These are phyloP conservation scores for Backusella tarrabulga DNA, from an alignment of 192 early-diverging fungal genomes.

Conservation along the genomic window DNA sequence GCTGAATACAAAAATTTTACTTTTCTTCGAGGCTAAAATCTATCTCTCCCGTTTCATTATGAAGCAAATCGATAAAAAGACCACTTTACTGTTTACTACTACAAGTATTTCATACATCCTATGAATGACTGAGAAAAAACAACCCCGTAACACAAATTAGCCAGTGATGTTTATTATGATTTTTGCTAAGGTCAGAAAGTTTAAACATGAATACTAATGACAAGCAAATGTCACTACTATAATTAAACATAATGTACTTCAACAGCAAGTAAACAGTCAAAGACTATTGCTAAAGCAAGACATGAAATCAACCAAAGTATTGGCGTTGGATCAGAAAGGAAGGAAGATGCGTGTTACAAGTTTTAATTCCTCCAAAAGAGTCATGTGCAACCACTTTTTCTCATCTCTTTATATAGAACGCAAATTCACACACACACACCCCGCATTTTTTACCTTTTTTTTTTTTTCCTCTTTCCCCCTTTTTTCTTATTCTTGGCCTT, in stretches of 20 bases:
- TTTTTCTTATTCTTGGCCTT: background rate
- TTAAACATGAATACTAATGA: background rate
- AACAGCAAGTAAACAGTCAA: background rate
- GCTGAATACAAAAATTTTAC: background rate
- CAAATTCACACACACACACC: constrained; percentile 7
- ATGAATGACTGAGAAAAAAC: background rate
- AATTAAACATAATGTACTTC: background rate
- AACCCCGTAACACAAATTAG: background rate
- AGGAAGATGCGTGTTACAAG: background rate
- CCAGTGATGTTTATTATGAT: constrained; percentile 7
- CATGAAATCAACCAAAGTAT: background rate
- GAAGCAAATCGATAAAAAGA: background rate
- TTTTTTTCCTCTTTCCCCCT: background rate
- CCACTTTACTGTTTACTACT: background rate
- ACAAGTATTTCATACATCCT: background rate
- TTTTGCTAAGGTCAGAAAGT: background rate
- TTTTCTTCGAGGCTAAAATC: background rate
- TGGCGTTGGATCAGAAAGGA: background rate
- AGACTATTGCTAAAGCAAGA: background rate
- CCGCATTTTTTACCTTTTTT: constrained; percentile 1
- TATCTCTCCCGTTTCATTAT: background rate
- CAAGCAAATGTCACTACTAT: background rate
- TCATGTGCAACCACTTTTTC: constrained; percentile 2
- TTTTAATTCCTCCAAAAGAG: constrained; percentile 9
- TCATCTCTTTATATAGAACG: background rate